These are phyloP conservation scores for Exsudoporus floridanus DNA, from an alignment of 1,284 basidiomycete species.

Conservation along the genomic window DNA sequence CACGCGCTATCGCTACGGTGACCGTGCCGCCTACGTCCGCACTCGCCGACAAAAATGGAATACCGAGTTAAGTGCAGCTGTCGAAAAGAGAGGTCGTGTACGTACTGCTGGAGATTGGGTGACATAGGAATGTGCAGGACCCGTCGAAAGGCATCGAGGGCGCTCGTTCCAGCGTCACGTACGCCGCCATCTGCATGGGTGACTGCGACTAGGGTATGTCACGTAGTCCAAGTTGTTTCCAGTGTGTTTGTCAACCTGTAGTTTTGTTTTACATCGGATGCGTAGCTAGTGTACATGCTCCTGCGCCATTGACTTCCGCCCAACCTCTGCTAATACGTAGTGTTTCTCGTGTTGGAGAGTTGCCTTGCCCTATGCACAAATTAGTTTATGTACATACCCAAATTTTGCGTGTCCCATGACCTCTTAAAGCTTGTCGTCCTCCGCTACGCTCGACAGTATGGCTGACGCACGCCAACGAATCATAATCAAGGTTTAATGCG, in stretches of 20 bases:
- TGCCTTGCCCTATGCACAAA: not conserved
- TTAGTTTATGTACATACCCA: not conserved
- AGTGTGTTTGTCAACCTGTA: not conserved
- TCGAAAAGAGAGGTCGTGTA: not conserved
- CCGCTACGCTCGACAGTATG: constrained; percentile 29
- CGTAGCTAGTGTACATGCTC: not conserved
- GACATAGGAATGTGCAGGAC: no score
- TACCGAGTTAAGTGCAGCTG: not conserved
- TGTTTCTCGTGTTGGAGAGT: not conserved
- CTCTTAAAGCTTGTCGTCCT: not conserved
- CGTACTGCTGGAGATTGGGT: not conserved
- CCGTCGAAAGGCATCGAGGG: not conserved
- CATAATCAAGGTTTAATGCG: constrained; percentile 59
- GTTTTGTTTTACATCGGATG: not conserved
- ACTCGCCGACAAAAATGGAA: not conserved
- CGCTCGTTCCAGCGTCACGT: not conserved
- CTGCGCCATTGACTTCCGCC: not conserved
- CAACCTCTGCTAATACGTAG: not conserved
- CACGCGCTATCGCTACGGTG: not conserved
- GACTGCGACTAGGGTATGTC: not conserved
- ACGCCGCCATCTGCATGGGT: no score
- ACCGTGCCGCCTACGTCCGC: not conserved
- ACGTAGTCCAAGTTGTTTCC: not conserved
- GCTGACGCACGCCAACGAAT: constrained; percentile 50
- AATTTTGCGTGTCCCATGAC: not conserved